Evolutionary conservation across 2,329 filamentous ascomycete genomes (phyloP), one percentile per base, ranked within the genome.

Genomic region (Graphilbum fragrans): DNA sequence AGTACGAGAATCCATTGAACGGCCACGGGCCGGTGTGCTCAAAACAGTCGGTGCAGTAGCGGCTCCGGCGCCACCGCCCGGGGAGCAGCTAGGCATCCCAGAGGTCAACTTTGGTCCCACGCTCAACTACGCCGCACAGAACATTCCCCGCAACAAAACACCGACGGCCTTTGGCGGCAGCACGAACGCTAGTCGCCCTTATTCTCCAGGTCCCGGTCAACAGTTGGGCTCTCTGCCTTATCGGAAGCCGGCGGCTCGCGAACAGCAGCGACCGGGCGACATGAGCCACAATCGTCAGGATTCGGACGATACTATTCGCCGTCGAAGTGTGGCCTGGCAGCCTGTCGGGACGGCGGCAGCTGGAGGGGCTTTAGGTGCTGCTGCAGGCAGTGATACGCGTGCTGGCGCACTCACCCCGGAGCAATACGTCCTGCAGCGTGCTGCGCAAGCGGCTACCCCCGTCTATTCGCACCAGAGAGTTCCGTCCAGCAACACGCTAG

Each of bases 61-160:
- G 1, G 23, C 43, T 1, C 31, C 37, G 2, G 4, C 23, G 12
- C 36, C 12, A 7, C 37, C 14, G 20, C 22, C 37, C 10, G n/a
- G 37, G 6, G 39, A 56, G 1, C 55, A 64, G 14, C 66, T 73
- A 20, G 69, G 76, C 43, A 77, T 94, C 45, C 85, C 86, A 1
- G 63, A 71, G 5, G 74, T 94, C 47, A 80, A 95, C 57, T 95
- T 95, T 60, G 90, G 90, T 0, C 86, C 81, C 6, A 94, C 88
- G 0, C 64, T 85, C 51, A 80, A 82, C 45, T 81, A 86, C 43
- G 61, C 55, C 27, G 63, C 60, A 12, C 47, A 52, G 35, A 46
- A 56, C 17, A 44, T 59, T n/a, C 47, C 56, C 3, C 50, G 56
- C 6, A 59, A 48, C 43, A 63, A 60, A 45, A 52, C 53, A 0